Evolutionary conservation across 768 basidiomycete species (phyloP), one percentile per base, ranked within the genome.

Genomic region (Gelatoporia subvermispora): DNA sequence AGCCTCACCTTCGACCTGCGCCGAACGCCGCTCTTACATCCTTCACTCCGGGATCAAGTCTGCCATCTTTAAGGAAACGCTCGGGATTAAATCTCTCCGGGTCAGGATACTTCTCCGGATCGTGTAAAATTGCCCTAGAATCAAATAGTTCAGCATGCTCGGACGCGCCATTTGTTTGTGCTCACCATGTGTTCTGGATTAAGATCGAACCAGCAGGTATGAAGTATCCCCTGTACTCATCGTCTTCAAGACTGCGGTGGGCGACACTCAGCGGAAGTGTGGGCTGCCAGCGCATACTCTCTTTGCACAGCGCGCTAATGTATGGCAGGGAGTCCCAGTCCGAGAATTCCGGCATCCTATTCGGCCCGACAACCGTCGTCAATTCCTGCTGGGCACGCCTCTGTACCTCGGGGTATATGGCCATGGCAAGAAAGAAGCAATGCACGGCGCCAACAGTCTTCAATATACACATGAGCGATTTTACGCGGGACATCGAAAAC

Each of bases 61-160:
- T 48, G 28, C 55, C 54, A 43, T 60, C 48, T 28, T 49, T 53
- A 17, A 63, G 51, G 49, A 57, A 61, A 11, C 63, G 53, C 43
- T 63, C 62, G 7, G 61, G 61, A 23, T 49, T 43, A 51, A 63
- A 63, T 15, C 15, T 42, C 20, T 51, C 50, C n/a, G 71, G 71
- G 41, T 69, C 53, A 7, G 57, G 43, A 44, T 67, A 72, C 9
- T 55, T 49, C 11, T 39, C 35, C 28, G 77, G 69, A 57, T 85
- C 81, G 55, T 79, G 79, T 5, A 74, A 67, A 37, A 84, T 69
- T 0, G 53, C 43, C 53, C 56, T 58, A 18, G 31, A 23, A 3
- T 23, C 20, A 21, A 20, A 17, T 13, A 8, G 44, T 20, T 5
- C 35, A n/a, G 35, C 9, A 9, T 35, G n/a, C n/a, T n/a, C 16